Evolutionary conservation across 2,329 filamentous ascomycete genomes (phyloP).

Genomic region (Pseudogymnoascus sp.): DNA sequence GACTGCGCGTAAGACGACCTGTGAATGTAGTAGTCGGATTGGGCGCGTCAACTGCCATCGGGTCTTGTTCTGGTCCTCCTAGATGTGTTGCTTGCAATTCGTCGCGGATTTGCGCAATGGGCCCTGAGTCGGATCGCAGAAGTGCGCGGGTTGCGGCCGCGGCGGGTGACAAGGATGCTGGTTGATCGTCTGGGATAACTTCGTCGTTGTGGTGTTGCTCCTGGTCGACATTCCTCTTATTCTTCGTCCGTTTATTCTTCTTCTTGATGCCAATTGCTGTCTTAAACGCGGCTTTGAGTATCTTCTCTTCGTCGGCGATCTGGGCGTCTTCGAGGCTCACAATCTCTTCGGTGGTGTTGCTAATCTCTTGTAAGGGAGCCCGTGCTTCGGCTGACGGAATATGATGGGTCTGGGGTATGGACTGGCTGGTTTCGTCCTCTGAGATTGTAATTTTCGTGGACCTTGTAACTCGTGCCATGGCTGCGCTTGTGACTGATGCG

Average conservation of each 20-base stretch:
- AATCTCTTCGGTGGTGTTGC: conserved; percentile 1
- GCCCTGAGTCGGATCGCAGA: conserved; percentile 1
- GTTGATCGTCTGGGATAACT: conserved; percentile 10
- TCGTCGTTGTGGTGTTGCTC: background rate
- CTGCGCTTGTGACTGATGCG: conserved; percentile 14
- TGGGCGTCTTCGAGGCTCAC: conserved; percentile 17
- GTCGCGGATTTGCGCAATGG: conserved; percentile 7
- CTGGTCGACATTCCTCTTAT: conserved; percentile 18
- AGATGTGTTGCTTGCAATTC: background rate
- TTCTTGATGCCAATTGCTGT: conserved; percentile 27
- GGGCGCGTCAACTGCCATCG: conserved; percentile 2
- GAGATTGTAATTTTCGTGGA: conserved; percentile 27
- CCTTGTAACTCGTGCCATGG: conserved; percentile 30
- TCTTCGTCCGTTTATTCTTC: conserved; percentile 23
- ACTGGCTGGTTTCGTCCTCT: conserved; percentile 22
- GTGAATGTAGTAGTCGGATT: background rate
- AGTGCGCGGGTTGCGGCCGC: conserved; percentile 2
- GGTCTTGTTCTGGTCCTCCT: background rate
- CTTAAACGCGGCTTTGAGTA: conserved; percentile 31
- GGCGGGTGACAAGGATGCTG: conserved; percentile 2
- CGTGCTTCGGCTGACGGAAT: conserved; percentile 20
- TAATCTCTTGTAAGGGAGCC: conserved; percentile 14
- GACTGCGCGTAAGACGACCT: conserved; percentile 24
- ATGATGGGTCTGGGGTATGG: conserved; percentile 5
- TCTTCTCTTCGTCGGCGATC: conserved; percentile 26